Evolutionary conservation across 352 stramenopile species (phyloP).

Genomic region (Phytophthora constricta): DNA sequence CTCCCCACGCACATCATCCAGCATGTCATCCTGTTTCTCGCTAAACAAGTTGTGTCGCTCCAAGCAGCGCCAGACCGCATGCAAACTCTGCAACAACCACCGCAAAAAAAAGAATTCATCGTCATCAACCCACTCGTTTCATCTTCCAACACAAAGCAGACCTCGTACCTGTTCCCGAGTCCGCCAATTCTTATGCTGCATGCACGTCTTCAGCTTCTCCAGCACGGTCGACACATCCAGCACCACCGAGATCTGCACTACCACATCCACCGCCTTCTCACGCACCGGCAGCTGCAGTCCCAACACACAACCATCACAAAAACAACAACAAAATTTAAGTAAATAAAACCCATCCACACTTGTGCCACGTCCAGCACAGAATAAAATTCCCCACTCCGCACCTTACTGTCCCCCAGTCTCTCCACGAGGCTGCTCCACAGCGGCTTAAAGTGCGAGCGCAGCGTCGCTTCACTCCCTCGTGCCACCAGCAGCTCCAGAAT

Average conservation of each 20-base stretch:
- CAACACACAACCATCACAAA: background rate
- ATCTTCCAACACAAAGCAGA: background rate
- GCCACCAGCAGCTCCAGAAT: conserved; percentile 64
- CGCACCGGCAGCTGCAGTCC: conserved; percentile 46
- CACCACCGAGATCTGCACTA: conserved; percentile 69
- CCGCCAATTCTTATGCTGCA: conserved; percentile 85
- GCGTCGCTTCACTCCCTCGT: conserved; percentile 47
- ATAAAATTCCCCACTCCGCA: conserved; percentile 4
- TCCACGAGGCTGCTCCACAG: conserved; percentile 78
- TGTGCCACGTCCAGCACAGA: too few species aligned
- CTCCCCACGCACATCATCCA: conserved; percentile 55
- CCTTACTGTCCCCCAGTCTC: conserved; percentile 82
- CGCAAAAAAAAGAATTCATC: background rate
- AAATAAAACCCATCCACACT: background rate
- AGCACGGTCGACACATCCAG: conserved; percentile 65
- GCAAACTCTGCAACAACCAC: conserved; percentile 51
- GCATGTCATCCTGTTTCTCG: conserved; percentile 57
- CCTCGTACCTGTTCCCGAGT: conserved; percentile 72
- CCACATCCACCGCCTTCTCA: conserved; percentile 77
- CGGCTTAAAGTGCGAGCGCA: conserved; percentile 64
- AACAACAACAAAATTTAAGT: background rate
- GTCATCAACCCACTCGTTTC: background rate
- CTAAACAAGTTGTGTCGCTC: conserved; percentile 59
- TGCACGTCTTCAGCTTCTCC: conserved; percentile 54
- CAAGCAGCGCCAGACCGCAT: conserved; percentile 70